Conservation (phyloP, 129 eudicot species). For the Heracleum sosnowskyi region DNA sequence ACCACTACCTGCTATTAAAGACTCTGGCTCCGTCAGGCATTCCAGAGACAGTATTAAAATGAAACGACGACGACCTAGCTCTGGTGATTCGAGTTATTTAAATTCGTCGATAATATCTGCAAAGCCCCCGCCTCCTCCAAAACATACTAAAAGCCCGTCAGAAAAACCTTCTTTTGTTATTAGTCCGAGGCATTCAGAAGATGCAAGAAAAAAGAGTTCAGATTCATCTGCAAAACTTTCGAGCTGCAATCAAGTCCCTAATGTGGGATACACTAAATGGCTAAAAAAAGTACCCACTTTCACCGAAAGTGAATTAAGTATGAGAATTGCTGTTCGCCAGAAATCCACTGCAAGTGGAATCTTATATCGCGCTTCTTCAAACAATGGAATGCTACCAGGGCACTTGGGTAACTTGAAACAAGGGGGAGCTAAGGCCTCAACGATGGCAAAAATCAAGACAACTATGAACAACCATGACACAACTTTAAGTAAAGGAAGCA, state of each 20-base stretch:
- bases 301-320: constrained; percentile 45
- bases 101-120: constrained; percentile 20
- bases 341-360: constrained; percentile 27
- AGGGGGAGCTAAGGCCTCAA: neutral
- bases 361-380: constrained; percentile 43
- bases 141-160: constrained; percentile 7
- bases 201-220: neutral
- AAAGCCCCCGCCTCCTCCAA: constrained; percentile 22
- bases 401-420: constrained; percentile 54
- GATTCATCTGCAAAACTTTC: constrained; percentile 28
- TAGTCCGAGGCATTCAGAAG: neutral
- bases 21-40: neutral
- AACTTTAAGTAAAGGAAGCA: neutral
- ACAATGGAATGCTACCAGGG: constrained; percentile 40
- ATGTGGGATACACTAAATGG: constrained; percentile 28
- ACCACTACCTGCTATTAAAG: constrained; percentile 21
- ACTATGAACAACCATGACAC: neutral
- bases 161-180: constrained; percentile 5
- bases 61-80: constrained; percentile 25
- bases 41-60: constrained; percentile 10
- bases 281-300: constrained; percentile 42
- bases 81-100: constrained; percentile 16
- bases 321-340: constrained; percentile 27
- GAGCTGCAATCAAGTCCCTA: constrained; percentile 30
- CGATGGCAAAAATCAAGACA: neutral